Conservation (phyloP, 345 rosid genomes). For the Trapa incisa region DNA sequence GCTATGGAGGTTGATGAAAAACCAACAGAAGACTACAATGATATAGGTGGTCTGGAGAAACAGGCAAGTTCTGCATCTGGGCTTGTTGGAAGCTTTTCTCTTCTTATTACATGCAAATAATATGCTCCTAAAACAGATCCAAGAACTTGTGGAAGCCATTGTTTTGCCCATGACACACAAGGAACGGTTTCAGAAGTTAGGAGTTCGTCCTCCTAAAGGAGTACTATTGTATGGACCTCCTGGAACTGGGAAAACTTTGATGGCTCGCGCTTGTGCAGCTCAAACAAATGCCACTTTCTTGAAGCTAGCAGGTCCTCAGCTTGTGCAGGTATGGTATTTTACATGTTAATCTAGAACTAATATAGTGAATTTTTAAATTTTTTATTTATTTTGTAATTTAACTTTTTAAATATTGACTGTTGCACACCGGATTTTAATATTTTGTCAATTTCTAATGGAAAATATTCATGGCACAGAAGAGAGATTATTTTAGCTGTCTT, state of each 20-base stretch:
- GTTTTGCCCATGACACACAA: constrained; percentile 98
- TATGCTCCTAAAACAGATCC: constrained; percentile 41
- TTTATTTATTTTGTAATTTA: no score
- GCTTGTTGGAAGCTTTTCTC: no score
- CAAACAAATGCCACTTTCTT: constrained; percentile 97
- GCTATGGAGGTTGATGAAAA: constrained; percentile 99
- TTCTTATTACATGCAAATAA: background rate
- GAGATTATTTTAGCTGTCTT: no score
- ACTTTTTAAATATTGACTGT: no score
- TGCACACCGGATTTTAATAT: no score
- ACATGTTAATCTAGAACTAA: background rate
- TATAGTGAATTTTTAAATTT: no score
- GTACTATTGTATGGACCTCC: constrained; percentile 97
- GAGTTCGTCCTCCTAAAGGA: constrained; percentile 97
- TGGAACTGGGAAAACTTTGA: constrained; percentile 95
- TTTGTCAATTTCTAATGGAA: no score
- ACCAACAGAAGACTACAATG: constrained; percentile 97
- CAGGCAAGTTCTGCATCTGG: constrained; percentile 31
- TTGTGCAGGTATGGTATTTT: constrained; percentile 59
- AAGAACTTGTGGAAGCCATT: constrained; percentile 98
- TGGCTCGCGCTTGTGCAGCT: constrained; percentile 99
- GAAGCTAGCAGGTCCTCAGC: constrained; percentile 96
- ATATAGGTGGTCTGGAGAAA: constrained; percentile 95
- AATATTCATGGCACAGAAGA: no score
- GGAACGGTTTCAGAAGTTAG: constrained; percentile 84